A percentile compares a stretch with the other conserved stretches of the same genome.
Evolutionary conservation across 2,329 filamentous ascomycete species (phyloP).

Genomic region (Talaromyces sp.): DNA sequence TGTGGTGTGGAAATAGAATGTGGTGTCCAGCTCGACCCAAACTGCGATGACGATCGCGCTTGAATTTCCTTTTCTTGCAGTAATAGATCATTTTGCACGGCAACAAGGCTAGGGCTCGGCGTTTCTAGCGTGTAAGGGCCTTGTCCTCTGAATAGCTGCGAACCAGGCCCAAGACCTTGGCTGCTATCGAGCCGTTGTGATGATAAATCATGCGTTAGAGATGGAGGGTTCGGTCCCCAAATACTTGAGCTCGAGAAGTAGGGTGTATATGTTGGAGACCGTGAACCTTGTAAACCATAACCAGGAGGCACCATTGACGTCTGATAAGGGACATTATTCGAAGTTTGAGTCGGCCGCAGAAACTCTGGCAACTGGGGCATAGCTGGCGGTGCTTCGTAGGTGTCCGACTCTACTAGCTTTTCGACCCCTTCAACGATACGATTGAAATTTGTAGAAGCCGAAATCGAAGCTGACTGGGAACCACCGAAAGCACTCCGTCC

Average conservation of each 20-base stretch:
- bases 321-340: slow-evolving; percentile 21
- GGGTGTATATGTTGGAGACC: slow-evolving; percentile 32
- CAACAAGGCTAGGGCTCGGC: slow-evolving; percentile 24
- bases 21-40: slow-evolving; percentile 3
- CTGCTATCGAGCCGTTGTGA: slow-evolving; percentile 34
- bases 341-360: slow-evolving; percentile 16
- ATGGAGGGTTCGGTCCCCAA: slow-evolving; percentile 46
- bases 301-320: slow-evolving; percentile 35
- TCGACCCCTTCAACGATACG: slow-evolving; percentile 41
- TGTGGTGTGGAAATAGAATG: slow-evolving; percentile 3
- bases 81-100: slow-evolving; percentile 28
- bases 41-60: slow-evolving; percentile 10
- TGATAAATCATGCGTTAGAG: slow-evolving; percentile 25
- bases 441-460: slow-evolving; percentile 42
- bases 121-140: slow-evolving; percentile 16
- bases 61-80: slow-evolving; percentile 23
- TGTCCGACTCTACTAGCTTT: slow-evolving; percentile 40
- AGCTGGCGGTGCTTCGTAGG: slow-evolving; percentile 32
- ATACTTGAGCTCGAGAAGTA: slow-evolving; percentile 41
- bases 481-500: slow-evolving; percentile 33
- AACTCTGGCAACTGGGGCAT: slow-evolving; percentile 30
- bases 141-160: slow-evolving; percentile 7
- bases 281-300: slow-evolving; percentile 26
- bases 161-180: slow-evolving; percentile 1
- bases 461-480: slow-evolving; percentile 49